These are phyloP conservation scores for Theobroma cacao DNA, from an alignment of 345 rosid genomes.

Conservation along the genomic window DNA sequence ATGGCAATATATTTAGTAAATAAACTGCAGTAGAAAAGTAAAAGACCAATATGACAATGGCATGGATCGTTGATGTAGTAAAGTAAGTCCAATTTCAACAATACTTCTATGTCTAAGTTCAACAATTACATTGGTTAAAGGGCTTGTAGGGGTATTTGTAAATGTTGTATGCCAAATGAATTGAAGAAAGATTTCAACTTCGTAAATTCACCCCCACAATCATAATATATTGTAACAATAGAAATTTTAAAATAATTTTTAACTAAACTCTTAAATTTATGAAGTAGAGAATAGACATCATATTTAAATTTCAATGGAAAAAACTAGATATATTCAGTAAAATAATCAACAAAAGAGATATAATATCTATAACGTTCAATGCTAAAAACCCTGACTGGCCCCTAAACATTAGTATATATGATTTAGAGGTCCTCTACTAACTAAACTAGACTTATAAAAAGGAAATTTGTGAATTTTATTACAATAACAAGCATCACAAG, in stretches of 20 bases:
- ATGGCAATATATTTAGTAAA: background rate
- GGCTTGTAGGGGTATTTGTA: background rate
- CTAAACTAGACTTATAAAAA: background rate
- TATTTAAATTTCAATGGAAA: too few species aligned
- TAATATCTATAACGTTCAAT: background rate
- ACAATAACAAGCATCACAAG: too few species aligned
- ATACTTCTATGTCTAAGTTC: background rate
- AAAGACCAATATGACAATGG: background rate
- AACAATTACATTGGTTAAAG: background rate
- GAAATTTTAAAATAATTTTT: background rate
- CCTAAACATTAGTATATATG: background rate
- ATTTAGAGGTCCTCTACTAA: background rate
- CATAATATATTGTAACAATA: background rate
- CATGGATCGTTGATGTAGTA: background rate
- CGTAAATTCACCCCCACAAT: background rate
- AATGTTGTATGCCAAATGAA: background rate
- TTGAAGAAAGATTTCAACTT: background rate
- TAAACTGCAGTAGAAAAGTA: background rate
- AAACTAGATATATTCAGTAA: too few species aligned
- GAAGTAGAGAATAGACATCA: too few species aligned
- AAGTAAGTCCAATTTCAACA: too few species aligned
- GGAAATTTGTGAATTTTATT: too few species aligned
- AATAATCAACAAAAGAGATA: background rate
- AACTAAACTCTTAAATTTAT: background rate
- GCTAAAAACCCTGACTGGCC: background rate